A percentile compares a stretch with the other conserved stretches of the same genome.
These are phyloP conservation scores for Umbelopsis sp. DNA, from an alignment of 192 early-diverging fungal genomes.

Conservation along the genomic window DNA sequence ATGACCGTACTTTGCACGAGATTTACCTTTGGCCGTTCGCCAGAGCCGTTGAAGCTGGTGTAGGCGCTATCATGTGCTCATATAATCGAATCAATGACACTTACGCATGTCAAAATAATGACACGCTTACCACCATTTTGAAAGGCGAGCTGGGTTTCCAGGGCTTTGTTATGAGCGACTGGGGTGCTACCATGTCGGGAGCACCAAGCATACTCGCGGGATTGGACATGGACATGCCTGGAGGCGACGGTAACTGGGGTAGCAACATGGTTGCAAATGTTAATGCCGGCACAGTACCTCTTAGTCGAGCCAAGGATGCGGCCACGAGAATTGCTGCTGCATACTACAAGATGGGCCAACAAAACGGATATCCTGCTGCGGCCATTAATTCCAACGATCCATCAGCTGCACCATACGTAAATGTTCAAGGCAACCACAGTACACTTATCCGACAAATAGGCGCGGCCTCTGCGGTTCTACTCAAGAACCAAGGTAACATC, in stretches of 20 bases:
- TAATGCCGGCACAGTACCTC: background rate
- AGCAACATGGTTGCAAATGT: conserved; percentile 21
- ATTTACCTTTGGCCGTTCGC: conserved; percentile 62
- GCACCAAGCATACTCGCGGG: conserved; percentile 30
- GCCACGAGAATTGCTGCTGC: conserved; percentile 16
- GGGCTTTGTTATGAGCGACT: conserved; percentile 61
- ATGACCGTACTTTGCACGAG: conserved; percentile 60
- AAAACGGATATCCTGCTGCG: background rate
- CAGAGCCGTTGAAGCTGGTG: conserved; percentile 56
- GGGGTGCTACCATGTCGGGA: conserved; percentile 45
- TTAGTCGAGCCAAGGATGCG: conserved; percentile 24
- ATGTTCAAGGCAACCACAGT: conserved; percentile 26
- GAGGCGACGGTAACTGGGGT: conserved; percentile 31
- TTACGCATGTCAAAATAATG: conserved; percentile 47
- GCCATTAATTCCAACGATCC: background rate
- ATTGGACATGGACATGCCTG: conserved; percentile 66
- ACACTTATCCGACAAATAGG: background rate
- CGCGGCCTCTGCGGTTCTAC: conserved; percentile 23
- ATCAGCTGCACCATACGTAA: conserved; percentile 2
- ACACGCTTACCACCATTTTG: conserved; percentile 45
- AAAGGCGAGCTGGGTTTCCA: conserved; percentile 54
- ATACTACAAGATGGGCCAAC: conserved; percentile 12
- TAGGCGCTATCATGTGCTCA: conserved; percentile 60
- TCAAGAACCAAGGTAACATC: conserved; percentile 15
- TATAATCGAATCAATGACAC: conserved; percentile 62